These are phyloP conservation scores for Oryza coarctata DNA, from an alignment of 176 grass and related monocot species.

Conservation along the genomic window DNA sequence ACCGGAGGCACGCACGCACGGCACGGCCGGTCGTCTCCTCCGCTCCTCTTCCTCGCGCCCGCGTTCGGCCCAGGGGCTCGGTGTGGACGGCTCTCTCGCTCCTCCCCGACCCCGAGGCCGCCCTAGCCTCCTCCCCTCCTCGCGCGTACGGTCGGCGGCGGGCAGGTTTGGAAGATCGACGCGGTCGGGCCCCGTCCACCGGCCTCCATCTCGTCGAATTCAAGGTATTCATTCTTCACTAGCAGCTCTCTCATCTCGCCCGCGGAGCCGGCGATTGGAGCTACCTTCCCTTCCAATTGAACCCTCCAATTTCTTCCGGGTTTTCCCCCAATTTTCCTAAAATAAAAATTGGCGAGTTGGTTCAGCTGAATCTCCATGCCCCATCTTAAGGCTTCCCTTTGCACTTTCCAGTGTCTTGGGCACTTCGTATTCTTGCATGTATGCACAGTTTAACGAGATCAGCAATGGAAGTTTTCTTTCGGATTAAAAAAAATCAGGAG, in stretches of 20 bases:
- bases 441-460: neutral
- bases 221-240: neutral
- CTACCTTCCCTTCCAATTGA: neutral
- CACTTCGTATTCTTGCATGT: neutral
- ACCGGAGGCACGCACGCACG: no score
- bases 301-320: neutral
- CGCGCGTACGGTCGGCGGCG: no score
- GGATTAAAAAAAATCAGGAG: neutral
- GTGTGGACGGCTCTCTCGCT: no score
- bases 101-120: no score
- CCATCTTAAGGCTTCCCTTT: no score
- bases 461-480: neutral
- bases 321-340: neutral
- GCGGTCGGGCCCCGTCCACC: no score
- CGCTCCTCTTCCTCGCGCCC: no score
- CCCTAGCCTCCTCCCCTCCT: no score
- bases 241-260: neutral
- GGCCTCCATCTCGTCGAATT: no score
- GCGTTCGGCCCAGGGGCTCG: no score
- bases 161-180: no score
- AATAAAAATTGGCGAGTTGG: neutral
- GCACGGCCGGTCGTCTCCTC: no score
- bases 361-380: neutral
- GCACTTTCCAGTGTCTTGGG: neutral
- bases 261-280: neutral